Evolutionary conservation across 345 rosid genomes (phyloP), one percentile per base, ranked within the genome.

Genomic region (Aegle marmelos): DNA sequence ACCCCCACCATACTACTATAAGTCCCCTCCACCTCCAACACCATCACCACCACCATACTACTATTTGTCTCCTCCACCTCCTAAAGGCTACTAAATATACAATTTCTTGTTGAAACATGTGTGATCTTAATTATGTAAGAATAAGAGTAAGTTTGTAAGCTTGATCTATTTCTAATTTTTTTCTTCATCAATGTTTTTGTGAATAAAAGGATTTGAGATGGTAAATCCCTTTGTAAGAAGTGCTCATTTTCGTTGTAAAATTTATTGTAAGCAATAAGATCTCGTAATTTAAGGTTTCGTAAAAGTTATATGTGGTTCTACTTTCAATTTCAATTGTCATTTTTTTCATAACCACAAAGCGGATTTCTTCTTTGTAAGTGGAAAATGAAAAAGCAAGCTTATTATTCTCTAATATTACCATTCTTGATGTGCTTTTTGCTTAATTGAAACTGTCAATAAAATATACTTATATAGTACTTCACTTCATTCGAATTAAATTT

Each of bases 31-130:
- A 6, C 70, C 76, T 5, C 71, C 76, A 0, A 21, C 30, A 22
- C 39, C n/a, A 28, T 33, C 68, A 6, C 70, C 70, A 13, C 80
- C 31, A 0, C 80, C 80, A 0, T 70, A 78, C 53, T 7, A 28
- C 25, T 39, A 62, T 27, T 63, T 25, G 13, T 73, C 77, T 0
- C 77, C 81, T 11, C 81, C 81, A 21, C 81, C 77, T 39, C 72
- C 72, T 21, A 34, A 76, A 41, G 65, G 53, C 59, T 77, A 68
- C 31, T 77, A 77, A 69, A 73, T 39, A 3, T 19, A 6, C 24
- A 25, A 2, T 57, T 24, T 17, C 17, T 33, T 10, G n/a, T 68
- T 22, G 74, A 57, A 25, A 19, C 21, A 9, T 17, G 9, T 39
- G 62, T 58, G 28, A 54, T 1, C 30, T 56, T 24, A 45, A 0